Evolutionary conservation across 2,329 filamentous ascomycete genomes (phyloP), one percentile per base, ranked within the genome.

Genomic region (Taxawa tesnikishii): DNA sequence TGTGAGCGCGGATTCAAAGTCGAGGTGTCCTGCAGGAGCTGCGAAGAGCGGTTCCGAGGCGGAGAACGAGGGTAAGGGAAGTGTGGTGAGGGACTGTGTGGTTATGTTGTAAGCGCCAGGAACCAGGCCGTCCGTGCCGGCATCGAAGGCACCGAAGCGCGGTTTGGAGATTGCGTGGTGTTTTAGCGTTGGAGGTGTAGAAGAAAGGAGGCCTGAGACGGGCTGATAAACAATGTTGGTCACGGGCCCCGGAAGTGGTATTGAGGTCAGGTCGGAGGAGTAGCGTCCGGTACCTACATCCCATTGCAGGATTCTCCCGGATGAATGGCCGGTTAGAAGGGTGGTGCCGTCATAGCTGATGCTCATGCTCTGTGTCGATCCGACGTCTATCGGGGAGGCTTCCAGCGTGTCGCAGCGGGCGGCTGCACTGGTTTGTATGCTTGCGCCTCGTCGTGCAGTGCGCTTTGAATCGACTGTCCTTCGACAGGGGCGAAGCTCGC

Each of bases 301-400:
- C 88, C 88, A 96, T 33, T 70, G 67, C 18, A 83, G 62, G 25
- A 94, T 68, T 47, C 81, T 82, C 31, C 88, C 88, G 44, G 71
- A 80, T 12, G 71, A 63, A 49, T 96, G 87, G 5, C 87, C 87
- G 3, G 85, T 85, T 15, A 94, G 56, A 14, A 94, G 61, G 6
- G 67, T 71, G 26, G 79, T 85, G 15, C 83, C 82, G 52, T 94
- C 88, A 55, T 90, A 87, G 48, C 74, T 87, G 32, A 92, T 58
- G 13, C 71, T 70, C 35, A 94, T 51, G 46, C 79, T 82, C 15
- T 75, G 69, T 4, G 71, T 71, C 9, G 72, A 65, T 9, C 82
- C 83, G 13, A 70, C 67, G 32, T 83, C 75, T 28, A 38, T 34
- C 21, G 52, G 12, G 47, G 40, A 3, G 46, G 36, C 12, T 40